phyloP scores from a whole-genome alignment of 2,329 filamentous ascomycete genomes.

The Monilinia laxa region DNA sequence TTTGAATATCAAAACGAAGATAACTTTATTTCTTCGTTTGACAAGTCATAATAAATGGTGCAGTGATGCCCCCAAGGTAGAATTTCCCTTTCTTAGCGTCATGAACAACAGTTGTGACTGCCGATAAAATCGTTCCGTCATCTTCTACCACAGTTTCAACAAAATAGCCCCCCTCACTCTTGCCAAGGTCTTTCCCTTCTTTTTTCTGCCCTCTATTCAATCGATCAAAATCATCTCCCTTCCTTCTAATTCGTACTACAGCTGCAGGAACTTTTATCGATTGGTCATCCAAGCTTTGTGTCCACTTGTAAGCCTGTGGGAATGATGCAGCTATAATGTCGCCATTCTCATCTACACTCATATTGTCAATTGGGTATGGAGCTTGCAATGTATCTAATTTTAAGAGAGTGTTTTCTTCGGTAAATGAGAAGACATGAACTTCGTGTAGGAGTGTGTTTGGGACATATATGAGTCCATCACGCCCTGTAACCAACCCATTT shows the following conservation, averaged over 20 bases:
- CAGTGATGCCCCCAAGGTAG: slow-evolving; percentile 11
- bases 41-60: slow-evolving; percentile 16
- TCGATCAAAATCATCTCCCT: slow-evolving; percentile 1
- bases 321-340: slow-evolving; percentile 41
- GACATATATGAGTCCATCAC: slow-evolving; percentile 42
- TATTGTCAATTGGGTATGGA: slow-evolving; percentile 41
- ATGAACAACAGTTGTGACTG: slow-evolving; percentile 16
- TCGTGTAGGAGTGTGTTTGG: slow-evolving; percentile 32
- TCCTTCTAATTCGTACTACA: slow-evolving; percentile 16
- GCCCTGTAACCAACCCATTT: slow-evolving; percentile 40
- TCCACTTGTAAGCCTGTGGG: slow-evolving; percentile 35
- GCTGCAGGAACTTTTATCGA: slow-evolving; percentile 17
- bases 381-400: slow-evolving; percentile 36
- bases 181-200: background rate
- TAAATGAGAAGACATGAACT: slow-evolving; percentile 25
- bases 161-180: slow-evolving; percentile 6
- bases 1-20: background rate
- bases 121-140: slow-evolving; percentile 2
- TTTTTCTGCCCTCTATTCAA: background rate
- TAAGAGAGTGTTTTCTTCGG: slow-evolving; percentile 24
- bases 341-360: slow-evolving; percentile 42
- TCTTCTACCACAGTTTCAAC: slow-evolving; percentile 22
- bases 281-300: slow-evolving; percentile 33
- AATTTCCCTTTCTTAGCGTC: slow-evolving; percentile 12
- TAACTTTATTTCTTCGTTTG: background rate